phyloP scores from a whole-genome alignment of 257 asterid genomes.

The Nicotiana undulata region DNA sequence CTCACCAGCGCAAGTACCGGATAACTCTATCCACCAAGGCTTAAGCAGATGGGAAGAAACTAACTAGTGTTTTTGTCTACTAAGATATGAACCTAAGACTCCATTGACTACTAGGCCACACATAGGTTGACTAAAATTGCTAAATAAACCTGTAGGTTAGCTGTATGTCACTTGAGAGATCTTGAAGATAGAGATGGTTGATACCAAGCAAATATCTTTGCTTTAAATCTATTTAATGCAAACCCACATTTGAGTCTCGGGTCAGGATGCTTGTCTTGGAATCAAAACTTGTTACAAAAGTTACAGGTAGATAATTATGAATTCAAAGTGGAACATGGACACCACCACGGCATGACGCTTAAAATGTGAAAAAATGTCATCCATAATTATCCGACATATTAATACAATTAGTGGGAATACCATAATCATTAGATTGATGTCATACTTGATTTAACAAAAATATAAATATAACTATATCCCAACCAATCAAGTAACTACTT shows the following conservation, averaged over 20 bases:
- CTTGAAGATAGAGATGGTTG: background rate
- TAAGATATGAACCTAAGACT: too few relatives aligned
- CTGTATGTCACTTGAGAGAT: background rate
- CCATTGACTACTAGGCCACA: too few relatives aligned
- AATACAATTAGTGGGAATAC: background rate
- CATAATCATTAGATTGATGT: background rate
- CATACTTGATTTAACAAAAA: background rate
- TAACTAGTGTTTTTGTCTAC: too few relatives aligned
- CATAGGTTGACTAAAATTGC: background rate
- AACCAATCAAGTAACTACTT: background rate
- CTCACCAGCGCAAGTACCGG: too few relatives aligned
- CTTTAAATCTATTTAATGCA: background rate
- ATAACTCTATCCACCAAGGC: too few relatives aligned
- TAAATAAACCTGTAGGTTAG: background rate
- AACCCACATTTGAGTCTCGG: background rate
- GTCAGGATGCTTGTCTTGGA: background rate
- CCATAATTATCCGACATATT: background rate
- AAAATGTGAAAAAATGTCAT: background rate
- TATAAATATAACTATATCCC: background rate
- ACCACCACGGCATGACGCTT: background rate
- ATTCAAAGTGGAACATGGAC: background rate
- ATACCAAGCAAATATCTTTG: background rate
- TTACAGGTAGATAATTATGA: background rate
- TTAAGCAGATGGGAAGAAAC: too few relatives aligned
- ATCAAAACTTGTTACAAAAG: background rate